Evolutionary conservation across 164 flowering plant genomes (phyloP), one percentile per base, ranked within the genome.

Genomic region (Echeveria elegans): DNA sequence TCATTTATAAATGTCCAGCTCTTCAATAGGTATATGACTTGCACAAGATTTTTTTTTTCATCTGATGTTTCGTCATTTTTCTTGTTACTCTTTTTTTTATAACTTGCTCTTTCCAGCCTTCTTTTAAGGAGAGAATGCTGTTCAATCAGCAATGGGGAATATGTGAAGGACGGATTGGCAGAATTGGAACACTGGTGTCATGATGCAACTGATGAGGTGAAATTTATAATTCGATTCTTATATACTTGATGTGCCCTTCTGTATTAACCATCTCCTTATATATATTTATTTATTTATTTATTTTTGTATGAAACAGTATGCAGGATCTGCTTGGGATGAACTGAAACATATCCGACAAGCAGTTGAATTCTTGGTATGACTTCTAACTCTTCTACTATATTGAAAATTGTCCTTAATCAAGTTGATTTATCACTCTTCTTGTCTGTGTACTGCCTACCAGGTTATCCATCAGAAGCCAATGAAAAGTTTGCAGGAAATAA

Each of bases 141-240:
- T 78, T 95, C 99, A 69, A 90, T 95, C 76, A 92, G 98, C 72
- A 92, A 92, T 71, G 99, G 99, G n/a, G 99, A 95, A 75, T 95
- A 80, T 76, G 90, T 95, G 28, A 95, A 90, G 78, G 82, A 95
- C 15, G 98, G 99, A 29, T 72, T 95, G 76, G 85, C 95, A 41
- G 99, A 95, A 74, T 79, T 95, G 69, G 99, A 95, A 70, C 92
- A 88, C 28, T 95, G 99, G 98, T 88, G 95, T 66, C 53, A 62
- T 60, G 80, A 74, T 58, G 88, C 98, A 65, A 88, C 94, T 70
- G 97, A 92, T 74, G 97, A 95, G 81, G 99, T 92, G 16, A 63
- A 79, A 76, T 40, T 23, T 48, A 19, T 26, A 14, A 32, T 21
- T 24, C 24, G 18, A 2, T 4, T 43, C 47, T 43, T 16, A 0